Evolutionary conservation across 176 grass and related monocot genomes (phyloP).

Genomic region (Elymus sibiricus): DNA sequence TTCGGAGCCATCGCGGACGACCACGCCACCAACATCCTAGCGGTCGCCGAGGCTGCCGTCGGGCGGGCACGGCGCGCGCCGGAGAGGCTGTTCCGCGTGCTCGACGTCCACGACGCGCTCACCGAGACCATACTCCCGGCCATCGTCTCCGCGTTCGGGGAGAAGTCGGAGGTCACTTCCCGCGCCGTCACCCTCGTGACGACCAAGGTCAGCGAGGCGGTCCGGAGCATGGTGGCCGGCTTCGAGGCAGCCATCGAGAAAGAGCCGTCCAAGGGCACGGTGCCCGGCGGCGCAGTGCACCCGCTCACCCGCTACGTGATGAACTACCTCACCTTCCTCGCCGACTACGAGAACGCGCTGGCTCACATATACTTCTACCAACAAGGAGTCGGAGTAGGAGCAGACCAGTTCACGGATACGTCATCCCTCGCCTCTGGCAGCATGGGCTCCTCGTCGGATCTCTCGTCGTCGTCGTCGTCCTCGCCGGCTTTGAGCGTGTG

Average conservation of each 20-base stretch:
- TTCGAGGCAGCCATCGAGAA: slow-evolving; percentile 65
- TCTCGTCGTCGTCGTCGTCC: not conserved
- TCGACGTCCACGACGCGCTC: slow-evolving; percentile 56
- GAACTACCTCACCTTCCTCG: slow-evolving; percentile 78
- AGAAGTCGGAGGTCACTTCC: not conserved
- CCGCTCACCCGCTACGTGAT: slow-evolving; percentile 77
- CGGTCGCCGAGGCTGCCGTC: slow-evolving; percentile 34
- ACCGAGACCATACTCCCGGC: slow-evolving; percentile 25
- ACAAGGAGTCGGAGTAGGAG: not conserved
- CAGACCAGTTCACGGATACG: not conserved
- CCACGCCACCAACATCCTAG: slow-evolving; percentile 33
- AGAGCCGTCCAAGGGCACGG: slow-evolving; percentile 29
- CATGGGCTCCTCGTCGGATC: not conserved
- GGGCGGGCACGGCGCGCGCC: slow-evolving; percentile 35
- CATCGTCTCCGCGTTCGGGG: slow-evolving; percentile 30
- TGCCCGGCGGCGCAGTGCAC: slow-evolving; percentile 54
- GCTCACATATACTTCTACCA: slow-evolving; percentile 30
- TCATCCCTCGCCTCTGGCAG: not conserved
- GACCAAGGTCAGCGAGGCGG: slow-evolving; percentile 29
- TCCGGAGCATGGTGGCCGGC: not conserved
- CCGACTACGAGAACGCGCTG: slow-evolving; percentile 50
- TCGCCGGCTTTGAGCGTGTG: not conserved
- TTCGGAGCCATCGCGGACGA: slow-evolving; percentile 43
- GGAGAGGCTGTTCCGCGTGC: slow-evolving; percentile 65
- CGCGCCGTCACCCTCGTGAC: not conserved